Conservation (phyloP, 352 stramenopile species). For the Pythium pyrilobum region DNA sequence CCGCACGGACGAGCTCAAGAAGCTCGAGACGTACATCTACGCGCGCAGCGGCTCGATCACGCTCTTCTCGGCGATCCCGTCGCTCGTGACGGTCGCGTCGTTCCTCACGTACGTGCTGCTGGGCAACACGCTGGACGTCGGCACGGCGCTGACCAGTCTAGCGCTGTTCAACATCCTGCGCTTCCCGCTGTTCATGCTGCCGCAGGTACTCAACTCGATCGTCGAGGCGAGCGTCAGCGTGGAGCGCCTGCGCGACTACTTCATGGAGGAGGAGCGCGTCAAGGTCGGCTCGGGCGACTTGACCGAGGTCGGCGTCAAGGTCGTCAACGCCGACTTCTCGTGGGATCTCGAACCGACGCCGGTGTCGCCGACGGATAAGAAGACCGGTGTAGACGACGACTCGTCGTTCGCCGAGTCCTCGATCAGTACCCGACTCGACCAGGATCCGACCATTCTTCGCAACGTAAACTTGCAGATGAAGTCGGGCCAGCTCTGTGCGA, state of each 20-base stretch:
- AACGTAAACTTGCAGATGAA: constrained; percentile 63
- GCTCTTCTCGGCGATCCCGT: constrained; percentile 49
- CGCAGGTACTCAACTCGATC: constrained; percentile 5
- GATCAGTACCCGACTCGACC: constrained; percentile 45
- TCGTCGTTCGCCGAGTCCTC: constrained; percentile 27
- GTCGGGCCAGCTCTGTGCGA: constrained; percentile 36
- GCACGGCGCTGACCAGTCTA: constrained; percentile 31
- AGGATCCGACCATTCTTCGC: constrained; percentile 28
- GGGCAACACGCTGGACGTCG: constrained; percentile 25
- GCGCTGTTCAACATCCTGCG: constrained; percentile 42
- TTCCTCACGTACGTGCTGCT: constrained; percentile 40
- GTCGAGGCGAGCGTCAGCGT: constrained; percentile 8
- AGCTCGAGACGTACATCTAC: constrained; percentile 36
- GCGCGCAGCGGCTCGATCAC: constrained; percentile 38
- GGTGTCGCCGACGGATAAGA: constrained; percentile 6
- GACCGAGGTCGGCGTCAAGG: constrained; percentile 31
- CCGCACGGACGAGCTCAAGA: constrained; percentile 64
- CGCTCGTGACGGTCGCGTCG: constrained; percentile 74
- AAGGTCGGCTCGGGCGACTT: constrained; percentile 34
- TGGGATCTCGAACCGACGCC: background rate
- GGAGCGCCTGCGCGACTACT: constrained; percentile 8
- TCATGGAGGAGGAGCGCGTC: constrained; percentile 6
- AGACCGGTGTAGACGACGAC: constrained; percentile 30
- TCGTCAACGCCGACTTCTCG: constrained; percentile 27
- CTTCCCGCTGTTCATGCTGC: constrained; percentile 16